Conservation (phyloP, 352 stramenopile genomes). For the Phytophthora quininea region DNA sequence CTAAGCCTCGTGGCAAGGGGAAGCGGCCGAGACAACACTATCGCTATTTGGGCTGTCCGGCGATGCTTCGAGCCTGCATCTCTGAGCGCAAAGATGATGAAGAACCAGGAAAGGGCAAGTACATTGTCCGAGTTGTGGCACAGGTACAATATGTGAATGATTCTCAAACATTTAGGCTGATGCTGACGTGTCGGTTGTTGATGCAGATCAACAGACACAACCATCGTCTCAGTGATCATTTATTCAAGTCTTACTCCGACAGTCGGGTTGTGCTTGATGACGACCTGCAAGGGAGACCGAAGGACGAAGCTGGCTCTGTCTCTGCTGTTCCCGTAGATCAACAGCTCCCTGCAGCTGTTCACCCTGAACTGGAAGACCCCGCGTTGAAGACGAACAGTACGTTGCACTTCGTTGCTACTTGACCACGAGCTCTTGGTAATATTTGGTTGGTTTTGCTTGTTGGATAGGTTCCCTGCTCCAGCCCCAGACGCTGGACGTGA, state of each 20-base stretch:
- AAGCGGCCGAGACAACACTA: slow-evolving; percentile 84
- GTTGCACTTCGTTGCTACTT: slow-evolving; percentile 4
- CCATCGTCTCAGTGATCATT: slow-evolving; percentile 82
- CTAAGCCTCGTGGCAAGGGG: slow-evolving; percentile 81
- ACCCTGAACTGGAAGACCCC: slow-evolving; percentile 59
- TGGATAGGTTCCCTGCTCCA: slow-evolving; percentile 55
- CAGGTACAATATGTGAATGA: slow-evolving; percentile 40
- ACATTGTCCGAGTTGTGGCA: slow-evolving; percentile 82
- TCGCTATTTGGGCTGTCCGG: slow-evolving; percentile 82
- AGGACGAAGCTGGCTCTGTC: slow-evolving; percentile 46
- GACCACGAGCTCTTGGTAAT: background rate
- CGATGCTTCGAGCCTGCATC: slow-evolving; percentile 85
- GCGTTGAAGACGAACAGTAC: slow-evolving; percentile 57
- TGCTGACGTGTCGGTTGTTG: background rate
- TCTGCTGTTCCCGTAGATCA: slow-evolving; percentile 34
- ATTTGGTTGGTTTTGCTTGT: slow-evolving; percentile 9
- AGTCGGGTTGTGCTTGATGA: slow-evolving; percentile 88
- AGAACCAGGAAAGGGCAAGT: slow-evolving; percentile 67
- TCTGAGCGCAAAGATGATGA: slow-evolving; percentile 76
- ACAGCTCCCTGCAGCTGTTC: slow-evolving; percentile 28
- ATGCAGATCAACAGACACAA: slow-evolving; percentile 84
- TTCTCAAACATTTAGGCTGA: background rate
- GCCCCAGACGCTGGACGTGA: slow-evolving; percentile 60
- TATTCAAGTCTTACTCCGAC: slow-evolving; percentile 89
- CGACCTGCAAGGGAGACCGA: slow-evolving; percentile 61